Evolutionary conservation across 306 rosid genomes (phyloP), one percentile per base, ranked within the genome.

Genomic region (Prunus salicina): DNA sequence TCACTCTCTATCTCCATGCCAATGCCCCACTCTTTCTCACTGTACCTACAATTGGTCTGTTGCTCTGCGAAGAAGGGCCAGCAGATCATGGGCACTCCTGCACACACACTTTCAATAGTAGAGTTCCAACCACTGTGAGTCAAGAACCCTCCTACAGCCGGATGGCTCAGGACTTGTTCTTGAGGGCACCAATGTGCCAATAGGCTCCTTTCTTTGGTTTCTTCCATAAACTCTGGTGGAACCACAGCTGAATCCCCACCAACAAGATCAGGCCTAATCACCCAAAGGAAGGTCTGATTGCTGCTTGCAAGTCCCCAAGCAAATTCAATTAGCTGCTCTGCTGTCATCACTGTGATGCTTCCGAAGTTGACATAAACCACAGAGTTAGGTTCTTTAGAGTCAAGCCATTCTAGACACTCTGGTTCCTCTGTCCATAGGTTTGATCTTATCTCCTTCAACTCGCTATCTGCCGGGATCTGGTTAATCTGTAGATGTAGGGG

Each of bases 261-360:
- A 14, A 51, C 20, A 51, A 51, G 56, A 7, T 51, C 56, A 51
- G 56, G 56, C 20, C 56, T 16, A 51, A 51, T 51, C 56, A 50
- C 55, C n/a, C n/a, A 50, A 14, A 88, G 30, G 47, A 86, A 90
- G 0, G 66, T 25, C 38, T 58, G 69, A 0, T 80, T 72, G 73
- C 89, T 88, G 5, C 82, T 82, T 10, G 88, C 89, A 1, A 89
- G 87, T 16, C 94, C 94, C 88, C 91, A 91, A 2, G 94, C 95
- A 32, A 91, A 89, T 41, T 89, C 93, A 27, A 41, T 60, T 2
- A 84, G 13, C 55, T 91, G 94, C 0, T 83, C 82, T 3, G 38
- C 20, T 0, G 89, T 83, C 85, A 91, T 82, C 4, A 91, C 84
- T 0, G 41, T 34, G 41, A 34, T 34, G 8, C 41, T 34, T 34